Base-by-base conservation (phyloP, 148 eudicot genomes). In the Vaccinium darrowii region DNA sequence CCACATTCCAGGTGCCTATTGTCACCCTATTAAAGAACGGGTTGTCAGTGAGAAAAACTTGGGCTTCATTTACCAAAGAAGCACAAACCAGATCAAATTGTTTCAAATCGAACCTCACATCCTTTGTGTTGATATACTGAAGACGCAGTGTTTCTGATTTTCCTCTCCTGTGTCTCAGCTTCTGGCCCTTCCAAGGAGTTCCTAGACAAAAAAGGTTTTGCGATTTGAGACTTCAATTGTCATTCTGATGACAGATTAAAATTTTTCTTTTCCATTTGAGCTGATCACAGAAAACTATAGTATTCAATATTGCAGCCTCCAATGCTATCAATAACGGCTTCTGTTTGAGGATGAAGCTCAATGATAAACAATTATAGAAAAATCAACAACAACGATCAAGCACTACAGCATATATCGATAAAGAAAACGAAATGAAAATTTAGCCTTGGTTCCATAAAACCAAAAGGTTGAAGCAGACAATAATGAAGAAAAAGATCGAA, bases 1-100 rank as follows among this genome's bases (percentile, higher is more conserved):
- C 98, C 52, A 95, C 98, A 85, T 95, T 95, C 98, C 98, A 95
- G 80, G 95, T 92, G 76, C 95, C 96, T 43, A 95, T 80, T 77
- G 91, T 94, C 67, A 95, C 93, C 78, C 98, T 94, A 89, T 62
- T 86, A 18, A 79, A 60, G 6, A 80, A 69, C 8, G 74, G 13
- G 53, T 18, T 23, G 49, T 80, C 84, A 73, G 72, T 13, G 14
- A 78, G 51, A 76, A 77, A 69, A 18, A 27, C 75, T 76, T 25
- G 19, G 43, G 19, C 79, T 60, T n/a, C 79, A 67, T 60, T 47
- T 39, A 82, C 50, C 25, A 36, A 76, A 36, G 16, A 43, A 25
- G 56, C 43, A 74, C 57, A 83, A 86, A 43, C 74, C 67, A 74
- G 62, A 54, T 15, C 76, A 82, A 67, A 79, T 60, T 73, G 84